Evolutionary conservation across 2,329 filamentous ascomycete species (phyloP).

Genomic region (Zasmidium angulare): DNA sequence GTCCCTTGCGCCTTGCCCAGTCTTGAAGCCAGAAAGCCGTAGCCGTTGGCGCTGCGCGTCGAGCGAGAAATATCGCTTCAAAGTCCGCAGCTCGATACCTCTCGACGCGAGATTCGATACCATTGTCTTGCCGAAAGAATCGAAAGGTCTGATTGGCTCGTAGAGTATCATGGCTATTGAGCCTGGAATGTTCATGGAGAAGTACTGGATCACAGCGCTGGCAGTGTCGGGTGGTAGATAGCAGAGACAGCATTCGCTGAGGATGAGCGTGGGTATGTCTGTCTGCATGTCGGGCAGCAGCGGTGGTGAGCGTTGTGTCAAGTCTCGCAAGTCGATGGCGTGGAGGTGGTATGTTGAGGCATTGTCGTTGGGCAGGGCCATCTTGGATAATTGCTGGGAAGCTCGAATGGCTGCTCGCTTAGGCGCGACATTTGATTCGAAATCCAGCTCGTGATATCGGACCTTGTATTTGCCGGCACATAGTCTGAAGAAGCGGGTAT

Average conservation of each 20-base stretch:
- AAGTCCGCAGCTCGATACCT: slow-evolving; percentile 79
- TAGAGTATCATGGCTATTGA: slow-evolving; percentile 71
- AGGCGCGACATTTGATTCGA: slow-evolving; percentile 60
- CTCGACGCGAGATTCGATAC: slow-evolving; percentile 80
- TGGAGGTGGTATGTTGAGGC: slow-evolving; percentile 53
- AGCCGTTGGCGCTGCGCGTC: slow-evolving; percentile 69
- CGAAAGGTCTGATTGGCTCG: slow-evolving; percentile 80
- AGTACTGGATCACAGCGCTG: slow-evolving; percentile 42
- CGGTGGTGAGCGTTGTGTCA: slow-evolving; percentile 41
- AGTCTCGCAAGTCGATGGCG: slow-evolving; percentile 65
- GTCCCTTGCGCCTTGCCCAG: slow-evolving; percentile 57
- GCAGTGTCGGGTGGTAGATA: slow-evolving; percentile 73
- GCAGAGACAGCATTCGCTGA: slow-evolving; percentile 95
- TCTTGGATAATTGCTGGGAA: slow-evolving; percentile 22
- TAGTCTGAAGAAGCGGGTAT: slow-evolving; percentile 82
- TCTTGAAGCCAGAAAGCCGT: slow-evolving; percentile 62
- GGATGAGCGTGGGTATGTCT: slow-evolving; percentile 72
- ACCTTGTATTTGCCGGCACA: slow-evolving; percentile 50
- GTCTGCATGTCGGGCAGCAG: slow-evolving; percentile 48
- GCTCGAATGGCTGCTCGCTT: slow-evolving; percentile 29
- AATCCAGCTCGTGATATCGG: slow-evolving; percentile 91
- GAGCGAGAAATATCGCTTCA: slow-evolving; percentile 69
- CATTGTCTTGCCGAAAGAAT: slow-evolving; percentile 91
- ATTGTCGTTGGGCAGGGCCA: slow-evolving; percentile 21
- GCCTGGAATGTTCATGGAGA: slow-evolving; percentile 39